A percentile compares a stretch with the other conserved stretches of the same genome.
Evolutionary conservation across 75 land plant genomes (phyloP).

Genomic region (Sequoiadendron giganteum): DNA sequence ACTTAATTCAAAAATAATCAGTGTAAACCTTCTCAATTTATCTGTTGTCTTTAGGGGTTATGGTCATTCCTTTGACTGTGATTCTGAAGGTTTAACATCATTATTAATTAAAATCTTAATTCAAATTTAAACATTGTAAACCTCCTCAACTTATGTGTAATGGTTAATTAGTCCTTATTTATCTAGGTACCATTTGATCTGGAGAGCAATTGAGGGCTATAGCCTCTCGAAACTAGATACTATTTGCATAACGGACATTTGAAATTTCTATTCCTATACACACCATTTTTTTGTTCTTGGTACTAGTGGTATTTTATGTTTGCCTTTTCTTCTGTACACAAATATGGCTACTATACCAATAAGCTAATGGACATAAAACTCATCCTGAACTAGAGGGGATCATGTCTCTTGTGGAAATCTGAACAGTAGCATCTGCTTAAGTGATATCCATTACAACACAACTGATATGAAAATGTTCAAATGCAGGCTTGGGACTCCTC

Average conservation of each 20-base stretch:
- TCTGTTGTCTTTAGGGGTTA: too few species aligned
- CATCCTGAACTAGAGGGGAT: neutral
- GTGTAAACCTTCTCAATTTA: neutral
- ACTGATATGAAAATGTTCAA: neutral
- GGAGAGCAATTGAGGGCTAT: too few species aligned
- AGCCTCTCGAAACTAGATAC: too few species aligned
- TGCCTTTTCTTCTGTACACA: neutral
- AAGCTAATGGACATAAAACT: neutral
- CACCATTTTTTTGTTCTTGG: neutral
- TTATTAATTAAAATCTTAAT: too few species aligned
- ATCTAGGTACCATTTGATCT: too few species aligned
- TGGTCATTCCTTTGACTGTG: too few species aligned
- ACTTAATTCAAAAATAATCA: neutral
- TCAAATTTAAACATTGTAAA: too few species aligned
- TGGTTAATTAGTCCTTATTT: neutral
- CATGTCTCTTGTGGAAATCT: neutral
- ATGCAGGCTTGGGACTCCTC: neutral
- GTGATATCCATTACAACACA: neutral
- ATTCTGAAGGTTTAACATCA: too few species aligned
- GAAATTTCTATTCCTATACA: neutral
- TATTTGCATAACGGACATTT: neutral
- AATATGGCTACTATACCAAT: neutral
- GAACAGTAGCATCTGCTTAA: neutral
- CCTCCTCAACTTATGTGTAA: too few species aligned
- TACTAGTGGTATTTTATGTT: neutral